These are phyloP conservation scores for Ophiostoma sp. DNA, from an alignment of 2,329 filamentous ascomycete species.

Conservation along the genomic window DNA sequence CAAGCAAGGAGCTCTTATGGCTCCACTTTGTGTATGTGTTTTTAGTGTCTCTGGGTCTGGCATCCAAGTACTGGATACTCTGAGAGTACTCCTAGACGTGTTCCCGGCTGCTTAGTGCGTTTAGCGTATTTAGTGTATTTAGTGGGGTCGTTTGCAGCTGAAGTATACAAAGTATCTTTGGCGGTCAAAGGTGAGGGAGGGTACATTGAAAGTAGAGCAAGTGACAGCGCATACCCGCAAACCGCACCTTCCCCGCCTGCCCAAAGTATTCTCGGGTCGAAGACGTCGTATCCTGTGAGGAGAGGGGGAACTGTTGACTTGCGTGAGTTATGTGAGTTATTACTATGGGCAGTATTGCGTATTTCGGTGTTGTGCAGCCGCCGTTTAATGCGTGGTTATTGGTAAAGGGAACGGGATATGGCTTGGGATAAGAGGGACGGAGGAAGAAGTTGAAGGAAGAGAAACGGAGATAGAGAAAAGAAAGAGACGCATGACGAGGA, in stretches of 20 bases:
- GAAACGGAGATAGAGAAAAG: not conserved
- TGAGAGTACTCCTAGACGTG: not conserved
- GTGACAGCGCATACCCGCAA: conserved; percentile 12
- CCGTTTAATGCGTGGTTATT: no score
- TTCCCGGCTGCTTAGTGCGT: conserved; percentile 3
- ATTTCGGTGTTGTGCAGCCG: not conserved
- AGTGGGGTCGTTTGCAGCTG: not conserved
- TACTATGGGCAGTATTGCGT: not conserved
- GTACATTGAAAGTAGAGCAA: conserved; percentile 7
- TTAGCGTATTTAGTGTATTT: not conserved
- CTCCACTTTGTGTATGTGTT: not conserved
- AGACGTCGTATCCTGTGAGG: not conserved
- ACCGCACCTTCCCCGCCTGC: conserved; percentile 19
- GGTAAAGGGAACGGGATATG: no score
- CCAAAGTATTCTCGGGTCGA: conserved; percentile 21
- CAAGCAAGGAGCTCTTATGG: not conserved
- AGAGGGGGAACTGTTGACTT: not conserved
- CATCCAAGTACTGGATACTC: not conserved
- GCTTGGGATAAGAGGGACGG: not conserved
- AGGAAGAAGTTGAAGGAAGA: no score
- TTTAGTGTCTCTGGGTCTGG: not conserved
- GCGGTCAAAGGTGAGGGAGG: not conserved
- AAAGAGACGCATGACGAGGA: not conserved
- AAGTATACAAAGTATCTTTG: conserved; percentile 12
- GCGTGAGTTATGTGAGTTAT: not conserved